Conservation (phyloP, 352 stramenopile species). For the Phytophthora meadii region DNA sequence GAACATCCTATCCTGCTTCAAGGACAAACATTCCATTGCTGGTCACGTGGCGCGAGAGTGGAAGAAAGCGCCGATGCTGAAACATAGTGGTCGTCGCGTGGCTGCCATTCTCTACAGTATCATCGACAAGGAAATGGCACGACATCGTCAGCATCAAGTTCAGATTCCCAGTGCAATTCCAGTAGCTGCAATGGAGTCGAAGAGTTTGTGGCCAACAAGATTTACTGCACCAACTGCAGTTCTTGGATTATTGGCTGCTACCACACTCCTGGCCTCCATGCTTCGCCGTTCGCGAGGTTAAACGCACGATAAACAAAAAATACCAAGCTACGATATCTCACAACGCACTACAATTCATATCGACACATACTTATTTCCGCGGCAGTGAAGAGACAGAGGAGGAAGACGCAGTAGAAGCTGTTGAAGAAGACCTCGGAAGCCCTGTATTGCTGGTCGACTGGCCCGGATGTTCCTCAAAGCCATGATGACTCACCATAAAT, state of each 20-base stretch:
- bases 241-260: slow-evolving; percentile 33
- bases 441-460: slow-evolving; percentile 17
- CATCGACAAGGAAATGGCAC: slow-evolving; percentile 85
- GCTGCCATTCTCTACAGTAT: slow-evolving; percentile 86
- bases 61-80: slow-evolving; percentile 88
- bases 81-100: slow-evolving; percentile 81
- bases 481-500: slow-evolving; percentile 84
- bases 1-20: slow-evolving; percentile 76
- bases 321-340: slow-evolving; percentile 27
- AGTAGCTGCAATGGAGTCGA: slow-evolving; percentile 5
- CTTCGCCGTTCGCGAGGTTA: slow-evolving; percentile 19
- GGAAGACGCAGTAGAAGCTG: slow-evolving; percentile 23
- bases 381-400: slow-evolving; percentile 30
- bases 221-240: slow-evolving; percentile 28
- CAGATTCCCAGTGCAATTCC: slow-evolving; percentile 5
- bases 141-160: slow-evolving; percentile 33
- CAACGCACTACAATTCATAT: slow-evolving; percentile 22
- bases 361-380: slow-evolving; percentile 34
- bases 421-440: slow-evolving; percentile 20
- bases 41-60: slow-evolving; percentile 61
- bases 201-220: not conserved
- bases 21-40: slow-evolving; percentile 74
- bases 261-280: slow-evolving; percentile 33
- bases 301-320: slow-evolving; percentile 4
- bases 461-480: slow-evolving; percentile 73